Evolutionary conservation across 257 asterid species (phyloP).

Genomic region (Jacaranda copaia): DNA sequence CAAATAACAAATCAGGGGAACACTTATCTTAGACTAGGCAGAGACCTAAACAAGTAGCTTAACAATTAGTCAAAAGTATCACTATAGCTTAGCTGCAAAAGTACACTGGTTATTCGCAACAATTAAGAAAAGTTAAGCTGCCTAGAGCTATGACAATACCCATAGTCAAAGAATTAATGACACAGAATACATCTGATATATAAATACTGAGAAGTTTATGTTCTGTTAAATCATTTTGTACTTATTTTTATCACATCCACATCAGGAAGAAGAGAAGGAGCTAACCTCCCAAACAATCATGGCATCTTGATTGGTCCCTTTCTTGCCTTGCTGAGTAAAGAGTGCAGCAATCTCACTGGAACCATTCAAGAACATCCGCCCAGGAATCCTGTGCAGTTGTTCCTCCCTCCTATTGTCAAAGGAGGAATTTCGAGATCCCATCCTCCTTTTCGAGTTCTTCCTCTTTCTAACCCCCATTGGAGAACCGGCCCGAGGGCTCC

Average conservation of each 20-base stretch:
- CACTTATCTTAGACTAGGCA: not conserved
- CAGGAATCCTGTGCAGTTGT: conserved; percentile 71
- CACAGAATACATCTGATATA: conserved; percentile 1
- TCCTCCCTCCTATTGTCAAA: conserved; percentile 70
- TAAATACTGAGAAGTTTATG: not conserved
- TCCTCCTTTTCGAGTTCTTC: conserved; percentile 53
- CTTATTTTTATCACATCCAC: not conserved
- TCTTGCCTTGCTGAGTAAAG: conserved; percentile 88
- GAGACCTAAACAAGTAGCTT: conserved; percentile 1
- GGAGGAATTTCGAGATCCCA: conserved; percentile 71
- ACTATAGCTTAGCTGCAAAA: conserved; percentile 16
- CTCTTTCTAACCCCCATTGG: conserved; percentile 60
- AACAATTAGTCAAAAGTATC: not conserved
- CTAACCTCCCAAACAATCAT: conserved; percentile 98
- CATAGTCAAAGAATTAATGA: not conserved
- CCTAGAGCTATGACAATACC: not conserved
- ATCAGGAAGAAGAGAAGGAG: conserved; percentile 30
- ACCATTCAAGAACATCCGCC: conserved; percentile 85
- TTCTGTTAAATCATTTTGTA: not conserved
- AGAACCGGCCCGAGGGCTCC: conserved; percentile 83
- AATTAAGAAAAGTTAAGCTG: conserved; percentile 9
- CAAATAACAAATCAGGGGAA: not conserved
- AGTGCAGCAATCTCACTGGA: conserved; percentile 80
- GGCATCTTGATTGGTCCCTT: conserved; percentile 97
- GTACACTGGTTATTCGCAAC: not conserved